Evolutionary conservation across 148 eudicot genomes (phyloP).

Genomic region (Fagopyrum tataricum): DNA sequence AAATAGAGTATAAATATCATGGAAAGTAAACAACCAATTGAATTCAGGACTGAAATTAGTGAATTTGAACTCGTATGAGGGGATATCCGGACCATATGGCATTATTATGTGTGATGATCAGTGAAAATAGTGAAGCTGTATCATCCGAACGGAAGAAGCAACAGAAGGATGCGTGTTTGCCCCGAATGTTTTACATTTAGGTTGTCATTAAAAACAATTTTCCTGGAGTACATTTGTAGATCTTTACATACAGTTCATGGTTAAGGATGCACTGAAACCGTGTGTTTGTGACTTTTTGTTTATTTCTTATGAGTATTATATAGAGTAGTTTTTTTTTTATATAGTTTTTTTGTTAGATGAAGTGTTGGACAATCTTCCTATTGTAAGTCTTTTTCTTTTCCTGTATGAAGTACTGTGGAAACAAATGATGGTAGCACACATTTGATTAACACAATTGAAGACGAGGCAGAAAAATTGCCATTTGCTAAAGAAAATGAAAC

Average conservation of each 20-base stretch:
- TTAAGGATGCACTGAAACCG: not conserved
- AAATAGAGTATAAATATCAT: no score
- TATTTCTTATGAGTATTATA: not conserved
- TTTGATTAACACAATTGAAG: not conserved
- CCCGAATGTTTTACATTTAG: no score
- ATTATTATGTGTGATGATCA: no score
- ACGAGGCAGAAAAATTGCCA: not conserved
- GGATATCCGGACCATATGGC: no score
- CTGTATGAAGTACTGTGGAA: not conserved
- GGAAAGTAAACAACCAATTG: not conserved
- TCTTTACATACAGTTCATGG: not conserved
- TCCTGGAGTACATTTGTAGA: no score
- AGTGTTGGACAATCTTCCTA: not conserved
- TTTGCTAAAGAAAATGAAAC: conserved; percentile 18
- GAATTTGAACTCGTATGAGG: no score
- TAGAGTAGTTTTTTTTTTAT: not conserved
- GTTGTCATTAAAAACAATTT: no score
- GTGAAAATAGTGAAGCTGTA: no score
- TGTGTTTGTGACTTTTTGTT: not conserved
- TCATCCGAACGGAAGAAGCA: no score
- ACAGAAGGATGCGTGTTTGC: no score
- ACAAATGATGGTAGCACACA: not conserved
- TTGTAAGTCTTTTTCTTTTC: not conserved
- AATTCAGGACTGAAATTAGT: no score
- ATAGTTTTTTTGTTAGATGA: not conserved